Conservation (phyloP, 2,329 filamentous ascomycete genomes). For the Neoascochyta sp. region DNA sequence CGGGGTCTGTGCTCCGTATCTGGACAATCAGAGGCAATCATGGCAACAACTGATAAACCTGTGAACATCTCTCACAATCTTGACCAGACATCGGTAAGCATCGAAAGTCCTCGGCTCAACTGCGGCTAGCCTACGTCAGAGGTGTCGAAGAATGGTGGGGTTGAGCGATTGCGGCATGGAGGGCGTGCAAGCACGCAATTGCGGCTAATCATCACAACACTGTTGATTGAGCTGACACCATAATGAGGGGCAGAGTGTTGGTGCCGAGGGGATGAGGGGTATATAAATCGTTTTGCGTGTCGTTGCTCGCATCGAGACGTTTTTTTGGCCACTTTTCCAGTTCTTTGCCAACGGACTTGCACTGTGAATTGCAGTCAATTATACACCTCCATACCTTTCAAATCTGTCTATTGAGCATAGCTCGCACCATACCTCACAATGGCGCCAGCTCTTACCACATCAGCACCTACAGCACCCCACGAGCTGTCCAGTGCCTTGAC, state of each 20-base stretch:
- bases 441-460: slow-evolving; percentile 42
- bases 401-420: background rate
- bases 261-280: slow-evolving; percentile 9
- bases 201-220: slow-evolving; percentile 25
- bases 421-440: slow-evolving; percentile 15
- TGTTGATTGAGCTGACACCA: slow-evolving; percentile 13
- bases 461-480: slow-evolving; percentile 39
- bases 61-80: background rate
- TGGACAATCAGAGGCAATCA: background rate
- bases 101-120: too few relatives aligned
- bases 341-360: slow-evolving; percentile 1
- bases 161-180: slow-evolving; percentile 10
- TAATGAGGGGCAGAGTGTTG: slow-evolving; percentile 10
- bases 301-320: background rate
- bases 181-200: slow-evolving; percentile 30
- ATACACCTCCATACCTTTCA: background rate
- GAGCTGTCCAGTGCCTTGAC: slow-evolving; percentile 25
- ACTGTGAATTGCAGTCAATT: background rate
- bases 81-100: slow-evolving; percentile 4
- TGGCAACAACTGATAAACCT: background rate
- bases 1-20: background rate
- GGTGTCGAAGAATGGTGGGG: slow-evolving; percentile 6
- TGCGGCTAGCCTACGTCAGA: slow-evolving; percentile 11
- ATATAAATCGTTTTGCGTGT: slow-evolving; percentile 12
- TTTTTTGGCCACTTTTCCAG: slow-evolving; percentile 1